Evolutionary conservation across 202 grass and related monocot genomes (phyloP).

Genomic region (Brachypodium distachyon): DNA sequence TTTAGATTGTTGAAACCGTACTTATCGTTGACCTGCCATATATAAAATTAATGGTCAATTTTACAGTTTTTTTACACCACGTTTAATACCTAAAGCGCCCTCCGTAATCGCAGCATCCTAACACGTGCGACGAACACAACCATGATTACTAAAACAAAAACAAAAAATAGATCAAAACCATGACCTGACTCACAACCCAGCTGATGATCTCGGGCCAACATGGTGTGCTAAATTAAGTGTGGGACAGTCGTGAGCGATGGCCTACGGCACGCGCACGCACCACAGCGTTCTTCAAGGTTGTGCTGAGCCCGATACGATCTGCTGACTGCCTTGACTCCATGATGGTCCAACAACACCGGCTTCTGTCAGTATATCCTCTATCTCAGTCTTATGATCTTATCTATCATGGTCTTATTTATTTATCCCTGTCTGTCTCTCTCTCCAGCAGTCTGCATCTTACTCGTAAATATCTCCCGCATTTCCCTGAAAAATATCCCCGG

Average conservation of each 20-base stretch:
- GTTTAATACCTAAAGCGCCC: too few species aligned
- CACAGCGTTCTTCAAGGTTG: not conserved
- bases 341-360: not conserved
- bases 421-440: not conserved
- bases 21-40: too few species aligned
- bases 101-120: not conserved
- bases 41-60: too few species aligned
- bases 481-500: conserved; percentile 19
- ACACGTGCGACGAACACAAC: not conserved
- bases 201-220: not conserved
- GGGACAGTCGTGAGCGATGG: conserved; percentile 1
- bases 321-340: not conserved
- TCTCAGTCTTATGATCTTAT: not conserved
- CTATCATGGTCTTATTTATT: not conserved
- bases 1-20: too few species aligned
- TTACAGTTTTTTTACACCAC: too few species aligned
- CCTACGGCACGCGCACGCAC: not conserved
- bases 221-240: not conserved
- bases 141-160: not conserved
- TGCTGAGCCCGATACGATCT: not conserved
- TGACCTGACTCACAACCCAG: not conserved
- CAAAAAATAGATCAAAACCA: conserved; percentile 4
- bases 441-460: conserved; percentile 3
- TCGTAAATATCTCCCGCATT: not conserved
- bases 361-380: not conserved